Evolutionary conservation across 2,329 filamentous ascomycete genomes (phyloP).

Genomic region (Sporothrix schenckii): DNA sequence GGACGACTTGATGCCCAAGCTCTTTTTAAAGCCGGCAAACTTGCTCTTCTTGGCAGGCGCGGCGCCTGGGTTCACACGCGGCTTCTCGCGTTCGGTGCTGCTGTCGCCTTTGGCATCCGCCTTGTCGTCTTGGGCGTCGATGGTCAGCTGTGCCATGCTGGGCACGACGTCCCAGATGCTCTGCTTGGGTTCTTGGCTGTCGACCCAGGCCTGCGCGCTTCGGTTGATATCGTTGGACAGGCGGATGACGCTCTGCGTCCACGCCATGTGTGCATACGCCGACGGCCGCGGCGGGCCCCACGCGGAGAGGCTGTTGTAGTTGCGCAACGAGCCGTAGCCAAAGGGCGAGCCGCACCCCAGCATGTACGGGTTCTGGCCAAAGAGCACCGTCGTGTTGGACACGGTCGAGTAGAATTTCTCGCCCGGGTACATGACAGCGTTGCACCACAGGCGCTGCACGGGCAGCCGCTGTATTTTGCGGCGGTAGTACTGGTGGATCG

Average conservation of each 20-base stretch:
- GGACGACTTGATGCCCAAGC: conserved; percentile 46
- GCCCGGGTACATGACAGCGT: conserved; percentile 53
- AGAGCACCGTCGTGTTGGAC: conserved; percentile 34
- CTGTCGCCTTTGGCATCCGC: background rate
- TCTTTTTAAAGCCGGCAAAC: conserved; percentile 39
- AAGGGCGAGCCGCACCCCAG: conserved; percentile 19
- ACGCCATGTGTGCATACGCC: conserved; percentile 10
- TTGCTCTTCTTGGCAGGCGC: background rate
- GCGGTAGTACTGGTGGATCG: conserved; percentile 47
- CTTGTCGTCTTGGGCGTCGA: background rate
- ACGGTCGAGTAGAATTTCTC: conserved; percentile 38
- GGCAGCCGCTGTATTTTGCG: conserved; percentile 44
- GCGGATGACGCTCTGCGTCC: conserved; percentile 24
- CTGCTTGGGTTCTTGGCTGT: conserved; percentile 29
- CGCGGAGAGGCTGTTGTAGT: background rate
- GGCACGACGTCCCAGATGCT: conserved; percentile 28
- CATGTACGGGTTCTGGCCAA: conserved; percentile 25
- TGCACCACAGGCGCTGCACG: conserved; percentile 49
- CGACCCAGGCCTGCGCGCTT: conserved; percentile 26
- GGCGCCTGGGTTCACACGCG: background rate
- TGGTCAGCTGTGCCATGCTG: background rate
- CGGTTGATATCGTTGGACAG: conserved; percentile 31
- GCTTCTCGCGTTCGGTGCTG: background rate
- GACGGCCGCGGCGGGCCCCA: background rate
- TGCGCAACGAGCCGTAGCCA: conserved; percentile 4